Base-by-base conservation (phyloP, 306 rosid species). In the Sphenostylis stenocarpa region DNA sequence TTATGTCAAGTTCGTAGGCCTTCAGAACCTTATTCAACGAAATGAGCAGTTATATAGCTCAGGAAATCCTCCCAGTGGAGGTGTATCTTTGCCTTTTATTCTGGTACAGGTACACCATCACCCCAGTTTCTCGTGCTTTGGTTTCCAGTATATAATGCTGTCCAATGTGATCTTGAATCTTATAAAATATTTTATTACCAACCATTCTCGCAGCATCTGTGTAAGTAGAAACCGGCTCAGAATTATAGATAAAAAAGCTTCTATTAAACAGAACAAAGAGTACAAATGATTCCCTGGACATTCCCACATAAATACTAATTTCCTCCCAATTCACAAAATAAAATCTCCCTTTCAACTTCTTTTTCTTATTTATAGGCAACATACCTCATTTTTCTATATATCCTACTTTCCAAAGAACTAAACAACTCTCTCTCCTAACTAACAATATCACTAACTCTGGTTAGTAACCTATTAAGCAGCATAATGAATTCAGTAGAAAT, bases 51-150 rank as follows among this genome's bases (percentile, higher is more conserved):
- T 92, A 80, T 92, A 79, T 86, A 84, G 90, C 77, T 86, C 95
- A 73, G 98, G 87, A 78, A 87, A 92, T 86, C 88, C 93, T 45
- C 98, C 97, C 62, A 89, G 86, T 23, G 98, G 97, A 52, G 98
- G 98, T 62, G 98, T 95, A 78, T 88, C 97, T 69, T 89, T 95
- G 67, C 98, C 98, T 64, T 95, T 95, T 82, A 92, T 95, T 87
- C 84, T 95, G 72, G 98, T 95, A 67, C 97, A 95, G 91, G 98
- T 92, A 90, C 3, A 72, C 72, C 44, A 64, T 80, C 82, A 66
- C 84, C 51, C 72, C 64, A 16, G 47, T 67, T 4, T 69, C 77
- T 79, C 26, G 60, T 43, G 16, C 48, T 53, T 68, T 73, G 43
- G 24, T 58, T 51, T 38, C 21, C 61, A 44, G 73, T 69, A 72